Percentiles rank a stretch among this genome's conserved stretches.
Conservation (phyloP, 1,284 basidiomycete genomes). For the Trametes versicolor region DNA sequence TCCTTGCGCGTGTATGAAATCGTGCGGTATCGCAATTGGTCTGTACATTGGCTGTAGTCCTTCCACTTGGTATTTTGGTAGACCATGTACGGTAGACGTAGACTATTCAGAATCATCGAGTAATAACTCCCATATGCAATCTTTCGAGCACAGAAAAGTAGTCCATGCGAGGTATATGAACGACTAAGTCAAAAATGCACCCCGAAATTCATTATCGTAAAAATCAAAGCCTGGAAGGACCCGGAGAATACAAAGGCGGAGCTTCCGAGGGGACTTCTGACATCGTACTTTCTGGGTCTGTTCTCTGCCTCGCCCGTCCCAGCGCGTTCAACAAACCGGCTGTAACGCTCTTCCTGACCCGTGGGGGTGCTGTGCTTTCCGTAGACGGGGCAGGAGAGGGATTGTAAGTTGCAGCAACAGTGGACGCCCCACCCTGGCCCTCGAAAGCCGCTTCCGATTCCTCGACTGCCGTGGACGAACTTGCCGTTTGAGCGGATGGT, state of each 20-base stretch:
- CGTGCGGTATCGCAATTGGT: neutral
- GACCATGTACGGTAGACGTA: no score
- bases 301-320: neutral
- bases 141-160: no score
- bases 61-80: no score
- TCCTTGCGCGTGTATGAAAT: slow-evolving; percentile 52
- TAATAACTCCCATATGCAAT: no score
- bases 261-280: neutral
- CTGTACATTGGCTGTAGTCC: no score
- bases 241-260: slow-evolving; percentile 2
- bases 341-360: neutral
- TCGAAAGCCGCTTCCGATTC: neutral
- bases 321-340: neutral
- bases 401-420: neutral
- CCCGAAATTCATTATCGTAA: no score
- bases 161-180: no score
- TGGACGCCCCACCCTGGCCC: neutral
- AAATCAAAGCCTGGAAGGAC: neutral
- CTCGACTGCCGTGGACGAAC: neutral
- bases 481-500: neutral
- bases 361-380: neutral
- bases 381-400: neutral
- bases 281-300: neutral
- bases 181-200: no score
- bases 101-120: no score